Evolutionary conservation across 371 early-diverging fungal genomes (phyloP), one percentile per base, ranked within the genome.

Genomic region (Mucor racemosus): DNA sequence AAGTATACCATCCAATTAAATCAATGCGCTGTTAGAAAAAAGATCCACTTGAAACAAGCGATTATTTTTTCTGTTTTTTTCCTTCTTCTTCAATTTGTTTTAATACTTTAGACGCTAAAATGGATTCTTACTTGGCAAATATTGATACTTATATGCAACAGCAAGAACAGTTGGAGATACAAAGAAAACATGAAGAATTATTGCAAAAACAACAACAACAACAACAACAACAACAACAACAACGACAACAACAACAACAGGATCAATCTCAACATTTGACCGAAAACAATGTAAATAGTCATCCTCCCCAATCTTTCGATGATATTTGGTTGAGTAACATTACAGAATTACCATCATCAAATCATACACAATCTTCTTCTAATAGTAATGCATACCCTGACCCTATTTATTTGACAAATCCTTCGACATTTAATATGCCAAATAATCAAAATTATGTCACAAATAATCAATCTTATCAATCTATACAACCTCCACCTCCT

Each of bases 81-180:
- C 14, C 33, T 60, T 34, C 34, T 34, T 44, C 4, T 36, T 61
- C 26, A 26, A 26, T 48, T 13, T 48, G n/a, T 36, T 36, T 61
- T 35, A n/a, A 35, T 13, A 19, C n/a, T 21, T 48, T 61, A 15
- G 9, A 46, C 19, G 14, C 56, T 46, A 42, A 33, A 36, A 69
- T 65, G 69, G 61, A 69, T 13, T 69, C 69, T 1, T 69, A 69
- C 60, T 33, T 69, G 21, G 35, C 69, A 1, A 69, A 65, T 26
- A 69, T 69, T 11, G 69, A 65, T 21, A 59, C 61, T 15, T 69
- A 65, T 39, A 60, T 65, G 48, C 61, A 69, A 11, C 65, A 69
- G n/a, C 62, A 62, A 21, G 48, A 65, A 15, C 61, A 61, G 21
- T 19, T 54, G 5, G 50, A 69, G n/a, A 39, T 35, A 31, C 48